These are phyloP conservation scores for Colletotrichum melonis DNA, from an alignment of 2,329 filamentous ascomycete species.

Conservation along the genomic window DNA sequence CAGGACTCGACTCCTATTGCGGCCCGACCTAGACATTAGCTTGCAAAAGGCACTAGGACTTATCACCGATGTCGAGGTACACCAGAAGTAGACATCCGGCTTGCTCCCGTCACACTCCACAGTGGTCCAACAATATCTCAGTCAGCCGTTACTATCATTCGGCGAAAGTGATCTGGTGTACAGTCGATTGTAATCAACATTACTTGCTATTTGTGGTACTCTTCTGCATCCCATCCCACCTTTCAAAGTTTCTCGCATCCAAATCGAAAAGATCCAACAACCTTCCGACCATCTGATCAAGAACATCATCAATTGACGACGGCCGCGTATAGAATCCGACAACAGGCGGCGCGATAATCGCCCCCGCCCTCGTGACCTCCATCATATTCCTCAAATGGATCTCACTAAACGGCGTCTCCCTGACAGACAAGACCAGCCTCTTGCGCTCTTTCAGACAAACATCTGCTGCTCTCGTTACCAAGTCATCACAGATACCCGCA, in stretches of 20 bases:
- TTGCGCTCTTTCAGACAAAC: conserved; percentile 58
- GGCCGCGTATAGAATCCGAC: conserved; percentile 56
- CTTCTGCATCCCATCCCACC: conserved; percentile 46
- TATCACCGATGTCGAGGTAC: no score
- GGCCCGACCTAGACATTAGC: conserved; percentile 10
- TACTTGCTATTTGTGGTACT: not conserved
- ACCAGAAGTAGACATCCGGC: no score
- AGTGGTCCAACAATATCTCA: no score
- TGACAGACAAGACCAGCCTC: conserved; percentile 50
- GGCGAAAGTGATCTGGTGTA: no score
- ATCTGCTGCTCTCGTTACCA: conserved; percentile 57
- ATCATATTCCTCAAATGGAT: conserved; percentile 61
- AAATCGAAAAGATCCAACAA: conserved; percentile 58
- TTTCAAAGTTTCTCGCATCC: conserved; percentile 52
- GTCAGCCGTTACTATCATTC: no score
- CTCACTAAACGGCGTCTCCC: conserved; percentile 59
- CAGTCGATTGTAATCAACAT: not conserved
- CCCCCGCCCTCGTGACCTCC: conserved; percentile 48
- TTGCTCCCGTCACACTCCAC: no score
- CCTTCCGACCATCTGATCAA: conserved; percentile 58
- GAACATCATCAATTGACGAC: conserved; percentile 50
- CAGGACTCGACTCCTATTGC: conserved; percentile 39
- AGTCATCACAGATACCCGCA: conserved; percentile 54
- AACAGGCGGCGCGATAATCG: conserved; percentile 57
- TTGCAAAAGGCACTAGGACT: not conserved